A percentile compares a stretch with the other conserved stretches of the same genome.
phyloP scores from a whole-genome alignment of 805 yeast species.

The Spathaspora sp. region DNA sequence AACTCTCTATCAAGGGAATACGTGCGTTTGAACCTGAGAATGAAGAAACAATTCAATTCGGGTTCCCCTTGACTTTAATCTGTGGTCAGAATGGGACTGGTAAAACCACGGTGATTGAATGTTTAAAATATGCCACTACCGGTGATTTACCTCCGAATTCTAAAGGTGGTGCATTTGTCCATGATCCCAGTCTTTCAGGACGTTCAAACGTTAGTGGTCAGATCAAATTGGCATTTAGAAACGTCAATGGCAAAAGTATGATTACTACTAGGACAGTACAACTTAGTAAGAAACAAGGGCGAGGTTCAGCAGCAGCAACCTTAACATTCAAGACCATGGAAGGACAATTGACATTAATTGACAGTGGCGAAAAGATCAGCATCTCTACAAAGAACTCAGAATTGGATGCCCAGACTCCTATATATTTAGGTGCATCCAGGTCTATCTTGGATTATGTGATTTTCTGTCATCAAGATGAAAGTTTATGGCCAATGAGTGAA shows the following conservation, averaged over 20 bases:
- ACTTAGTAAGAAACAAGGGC: slow-evolving; percentile 52
- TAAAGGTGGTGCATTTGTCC: slow-evolving; percentile 93
- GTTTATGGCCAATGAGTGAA: slow-evolving; percentile 94
- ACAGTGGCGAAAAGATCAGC: slow-evolving; percentile 65
- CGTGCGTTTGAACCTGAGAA: slow-evolving; percentile 86
- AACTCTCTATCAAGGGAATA: slow-evolving; percentile 69
- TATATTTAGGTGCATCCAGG: slow-evolving; percentile 79
- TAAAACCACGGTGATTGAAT: slow-evolving; percentile 93
- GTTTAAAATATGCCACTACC: slow-evolving; percentile 89
- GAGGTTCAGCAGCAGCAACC: slow-evolving; percentile 30
- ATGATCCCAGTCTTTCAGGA: slow-evolving; percentile 81
- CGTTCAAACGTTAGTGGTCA: slow-evolving; percentile 82
- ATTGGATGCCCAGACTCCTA: slow-evolving; percentile 77
- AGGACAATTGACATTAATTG: slow-evolving; percentile 73
- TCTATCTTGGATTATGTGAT: slow-evolving; percentile 89
- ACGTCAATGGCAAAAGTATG: slow-evolving; percentile 72
- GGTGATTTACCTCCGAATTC: slow-evolving; percentile 95
- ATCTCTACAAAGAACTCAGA: slow-evolving; percentile 81
- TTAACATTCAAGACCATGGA: slow-evolving; percentile 84
- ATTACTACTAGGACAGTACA: slow-evolving; percentile 85
- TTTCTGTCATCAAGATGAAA: slow-evolving; percentile 97
- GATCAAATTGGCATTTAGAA: slow-evolving; percentile 80
- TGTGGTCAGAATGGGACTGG: slow-evolving; percentile 98
- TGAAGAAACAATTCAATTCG: slow-evolving; percentile 84
- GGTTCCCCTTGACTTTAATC: slow-evolving; percentile 84